Conservation (phyloP, 129 eudicot species). For the Tanacetum coccineum region DNA sequence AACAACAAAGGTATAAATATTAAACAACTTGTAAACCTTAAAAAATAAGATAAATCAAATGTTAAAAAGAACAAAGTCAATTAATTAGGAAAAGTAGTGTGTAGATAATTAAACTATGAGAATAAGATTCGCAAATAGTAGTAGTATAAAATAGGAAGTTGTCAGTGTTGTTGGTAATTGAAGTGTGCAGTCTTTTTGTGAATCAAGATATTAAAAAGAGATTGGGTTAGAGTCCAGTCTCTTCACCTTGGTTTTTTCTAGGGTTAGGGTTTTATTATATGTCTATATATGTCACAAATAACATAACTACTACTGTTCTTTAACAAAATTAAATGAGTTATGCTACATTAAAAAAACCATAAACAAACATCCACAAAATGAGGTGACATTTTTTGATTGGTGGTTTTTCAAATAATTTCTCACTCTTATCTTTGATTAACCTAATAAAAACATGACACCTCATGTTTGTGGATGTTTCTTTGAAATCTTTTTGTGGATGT, state of each 20-base stretch:
- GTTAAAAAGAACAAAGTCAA: no score
- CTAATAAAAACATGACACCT: no score
- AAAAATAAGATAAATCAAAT: no score
- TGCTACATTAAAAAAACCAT: no score
- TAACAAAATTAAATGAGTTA: background rate
- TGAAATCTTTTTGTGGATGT: no score
- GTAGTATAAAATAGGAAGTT: slow-evolving; percentile 15
- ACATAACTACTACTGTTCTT: background rate
- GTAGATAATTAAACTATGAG: background rate
- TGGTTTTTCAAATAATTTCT: no score
- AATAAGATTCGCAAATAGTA: slow-evolving; percentile 11
- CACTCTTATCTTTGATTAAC: no score
- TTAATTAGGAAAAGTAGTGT: background rate
- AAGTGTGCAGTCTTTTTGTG: slow-evolving; percentile 30
- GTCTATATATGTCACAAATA: slow-evolving; percentile 4
- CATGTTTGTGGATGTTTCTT: no score
- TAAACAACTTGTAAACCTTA: no score
- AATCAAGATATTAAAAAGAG: slow-evolving; percentile 27
- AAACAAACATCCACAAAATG: no score
- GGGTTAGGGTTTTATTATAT: slow-evolving; percentile 28
- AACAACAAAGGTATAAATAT: no score
- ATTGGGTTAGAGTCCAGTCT: slow-evolving; percentile 38
- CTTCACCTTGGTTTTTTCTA: slow-evolving; percentile 30
- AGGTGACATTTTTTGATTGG: no score
- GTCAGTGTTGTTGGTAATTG: slow-evolving; percentile 40